These are phyloP conservation scores for Borovskyia barvae DNA, from an alignment of 208 protist species.

Conservation along the genomic window DNA sequence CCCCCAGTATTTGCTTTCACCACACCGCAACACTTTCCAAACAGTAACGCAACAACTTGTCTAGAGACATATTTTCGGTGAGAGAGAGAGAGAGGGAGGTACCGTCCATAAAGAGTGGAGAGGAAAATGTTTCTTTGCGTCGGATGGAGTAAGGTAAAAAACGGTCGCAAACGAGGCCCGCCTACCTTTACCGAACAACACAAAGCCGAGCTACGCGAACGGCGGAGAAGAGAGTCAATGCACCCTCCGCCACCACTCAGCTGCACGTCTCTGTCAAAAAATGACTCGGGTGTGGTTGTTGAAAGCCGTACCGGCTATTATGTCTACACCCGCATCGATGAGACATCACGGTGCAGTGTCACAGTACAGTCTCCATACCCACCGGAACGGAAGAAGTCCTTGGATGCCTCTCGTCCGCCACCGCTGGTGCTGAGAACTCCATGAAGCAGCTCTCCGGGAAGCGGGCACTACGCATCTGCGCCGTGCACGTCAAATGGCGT, in stretches of 20 bases:
- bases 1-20: no score
- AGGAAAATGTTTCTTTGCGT: constrained; percentile 12
- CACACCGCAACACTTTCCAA: no score
- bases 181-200: constrained; percentile 30
- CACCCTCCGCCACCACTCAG: constrained; percentile 3
- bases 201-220: constrained; percentile 26
- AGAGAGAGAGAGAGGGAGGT: no score
- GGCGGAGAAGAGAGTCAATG: constrained; percentile 10
- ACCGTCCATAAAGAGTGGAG: no score
- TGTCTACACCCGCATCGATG: constrained; percentile 24
- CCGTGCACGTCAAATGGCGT: no score
- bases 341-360: not conserved
- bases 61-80: no score
- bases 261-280: not conserved
- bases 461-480: no score
- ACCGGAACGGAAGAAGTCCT: constrained; percentile 23
- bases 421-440: constrained; percentile 16
- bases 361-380: constrained; percentile 19
- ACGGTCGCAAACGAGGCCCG: not conserved
- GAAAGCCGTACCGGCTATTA: constrained; percentile 18
- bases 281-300: constrained; percentile 1
- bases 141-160: constrained; percentile 19
- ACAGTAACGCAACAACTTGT: no score
- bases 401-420: constrained; percentile 30
- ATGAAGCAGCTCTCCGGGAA: not conserved